Percentiles rank a stretch among this genome's conserved stretches.
phyloP scores from a whole-genome alignment of 352 stramenopile species.

The Globisporangium orthogonon region DNA sequence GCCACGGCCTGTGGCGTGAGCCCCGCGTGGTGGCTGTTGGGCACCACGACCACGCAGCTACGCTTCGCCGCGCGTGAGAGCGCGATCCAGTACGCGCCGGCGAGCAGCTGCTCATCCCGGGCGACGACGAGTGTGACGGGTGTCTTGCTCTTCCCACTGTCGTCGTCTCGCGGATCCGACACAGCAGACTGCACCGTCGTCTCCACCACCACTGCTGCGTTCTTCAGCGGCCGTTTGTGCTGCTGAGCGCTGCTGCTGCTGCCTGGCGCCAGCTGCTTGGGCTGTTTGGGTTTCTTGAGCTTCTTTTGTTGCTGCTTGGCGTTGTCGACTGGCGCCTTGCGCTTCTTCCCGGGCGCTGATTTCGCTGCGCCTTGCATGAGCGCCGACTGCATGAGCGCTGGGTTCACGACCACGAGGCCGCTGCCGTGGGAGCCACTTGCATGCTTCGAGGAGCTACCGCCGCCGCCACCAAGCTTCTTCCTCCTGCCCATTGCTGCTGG shows the following conservation, averaged over 20 bases:
- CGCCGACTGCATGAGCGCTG: constrained; percentile 21
- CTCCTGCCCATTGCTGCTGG: constrained; percentile 5
- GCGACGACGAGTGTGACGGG: constrained; percentile 23
- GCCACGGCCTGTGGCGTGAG: constrained; percentile 30
- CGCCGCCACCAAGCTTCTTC: constrained; percentile 5
- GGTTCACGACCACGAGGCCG: constrained; percentile 12
- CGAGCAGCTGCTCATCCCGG: constrained; percentile 30
- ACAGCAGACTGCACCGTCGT: constrained; percentile 8
- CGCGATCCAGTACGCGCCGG: constrained; percentile 53
- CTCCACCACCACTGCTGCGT: neutral
- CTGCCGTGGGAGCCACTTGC: neutral
- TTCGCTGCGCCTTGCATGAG: constrained; percentile 2
- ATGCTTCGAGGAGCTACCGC: neutral
- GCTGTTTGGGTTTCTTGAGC: constrained; percentile 2
- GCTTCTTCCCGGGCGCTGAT: neutral
- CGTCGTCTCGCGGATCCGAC: neutral
- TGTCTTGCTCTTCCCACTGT: constrained; percentile 7
- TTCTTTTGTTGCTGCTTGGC: constrained; percentile 13
- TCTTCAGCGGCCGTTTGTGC: constrained; percentile 6
- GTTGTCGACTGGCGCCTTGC: neutral
- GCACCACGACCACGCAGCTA: constrained; percentile 42
- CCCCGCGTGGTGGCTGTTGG: constrained; percentile 18
- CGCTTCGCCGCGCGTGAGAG: constrained; percentile 31
- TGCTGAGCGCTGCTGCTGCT: neutral
- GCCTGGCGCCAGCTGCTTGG: too few species aligned